Base-by-base conservation (phyloP, 257 asterid species). In the Fraxinus cuspidata region DNA sequence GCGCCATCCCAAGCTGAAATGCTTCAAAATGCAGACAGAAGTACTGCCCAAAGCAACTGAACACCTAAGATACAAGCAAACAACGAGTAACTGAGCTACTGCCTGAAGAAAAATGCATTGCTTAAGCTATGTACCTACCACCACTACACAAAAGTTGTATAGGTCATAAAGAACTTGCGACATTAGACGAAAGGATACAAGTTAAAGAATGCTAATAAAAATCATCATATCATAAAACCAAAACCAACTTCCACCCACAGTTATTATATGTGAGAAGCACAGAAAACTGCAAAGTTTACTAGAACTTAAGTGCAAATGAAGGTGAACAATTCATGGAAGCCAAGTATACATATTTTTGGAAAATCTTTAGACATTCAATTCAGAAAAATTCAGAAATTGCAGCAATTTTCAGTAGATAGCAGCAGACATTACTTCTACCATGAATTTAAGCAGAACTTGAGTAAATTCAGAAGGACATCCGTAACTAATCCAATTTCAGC, bases 11-110 rank as follows among this genome's bases (percentile, higher is more conserved):
- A 1, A 82, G 86, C 81, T 82, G 86, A 40, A 85, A 85, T 6
- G 88, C 88, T 47, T 85, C 88, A 25, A 85, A 85, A 77, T 85
- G 88, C 72, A 85, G 81, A 72, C 88, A 85, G 77, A 85, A 85
- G 66, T 77, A 82, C 78, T 82, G 86, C 64, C 88, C 88, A 60
- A 82, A 85, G 81, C 88, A 85, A 60, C 86, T 85, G 86, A 85
- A 85, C 19, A 85, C 88, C 88, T 85, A 78, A 77, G 74, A 63
- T 29, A 58, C 66, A 58, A 7, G 3, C 27, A 19, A 56, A 2
- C 11, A 56, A 53, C 2, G 4, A 56, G 12, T 13, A 58, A 58
- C 66, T 23, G 27, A 38, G 16, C 28, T 69, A 19, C 28, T 37
- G 2, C 16, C 18, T 32, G 11, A 19, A 42, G 32, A 3, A 63